phyloP scores from a whole-genome alignment of 331 rosid genomes.

The Stylosanthes scabra region DNA sequence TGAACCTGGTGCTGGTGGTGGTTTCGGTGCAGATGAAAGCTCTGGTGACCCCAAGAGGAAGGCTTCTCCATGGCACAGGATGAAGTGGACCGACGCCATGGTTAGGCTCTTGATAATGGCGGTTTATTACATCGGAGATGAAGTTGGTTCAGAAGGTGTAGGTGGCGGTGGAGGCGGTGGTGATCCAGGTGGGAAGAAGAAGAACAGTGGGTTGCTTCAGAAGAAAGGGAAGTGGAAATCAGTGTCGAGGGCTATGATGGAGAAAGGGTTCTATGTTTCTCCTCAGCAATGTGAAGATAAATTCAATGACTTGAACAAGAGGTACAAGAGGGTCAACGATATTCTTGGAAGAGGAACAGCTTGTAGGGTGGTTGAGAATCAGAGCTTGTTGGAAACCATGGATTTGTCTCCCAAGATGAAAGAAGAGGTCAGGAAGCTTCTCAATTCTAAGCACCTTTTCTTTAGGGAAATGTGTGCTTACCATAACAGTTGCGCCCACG shows the following conservation, averaged over 20 bases:
- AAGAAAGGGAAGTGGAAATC: slow-evolving; percentile 99
- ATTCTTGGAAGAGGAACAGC: slow-evolving; percentile 95
- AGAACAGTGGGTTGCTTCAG: slow-evolving; percentile 66
- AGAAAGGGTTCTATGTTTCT: slow-evolving; percentile 83
- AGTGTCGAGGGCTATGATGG: slow-evolving; percentile 91
- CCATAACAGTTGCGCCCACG: slow-evolving; percentile 85
- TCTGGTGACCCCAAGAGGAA: slow-evolving; percentile 72
- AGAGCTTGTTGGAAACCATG: slow-evolving; percentile 73
- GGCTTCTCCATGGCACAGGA: slow-evolving; percentile 90
- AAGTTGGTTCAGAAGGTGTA: slow-evolving; percentile 54
- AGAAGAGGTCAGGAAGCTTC: slow-evolving; percentile 78
- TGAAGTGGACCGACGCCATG: slow-evolving; percentile 99
- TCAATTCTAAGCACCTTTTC: slow-evolving; percentile 91
- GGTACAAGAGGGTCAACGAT: slow-evolving; percentile 93
- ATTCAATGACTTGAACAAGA: slow-evolving; percentile 92
- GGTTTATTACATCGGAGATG: slow-evolving; percentile 90
- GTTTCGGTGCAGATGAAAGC: too few relatives aligned
- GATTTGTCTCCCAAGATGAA: slow-evolving; percentile 71
- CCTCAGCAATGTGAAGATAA: slow-evolving; percentile 98
- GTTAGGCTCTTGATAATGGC: slow-evolving; percentile 86
- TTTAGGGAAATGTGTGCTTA: slow-evolving; percentile 98
- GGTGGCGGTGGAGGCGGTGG: slow-evolving; percentile 13
- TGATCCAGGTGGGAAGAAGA: slow-evolving; percentile 68
- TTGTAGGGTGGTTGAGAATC: slow-evolving; percentile 87
- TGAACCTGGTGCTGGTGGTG: slow-evolving; percentile 60